Conservation (phyloP, 306 rosid species). For the Erythrophleum fordii region DNA sequence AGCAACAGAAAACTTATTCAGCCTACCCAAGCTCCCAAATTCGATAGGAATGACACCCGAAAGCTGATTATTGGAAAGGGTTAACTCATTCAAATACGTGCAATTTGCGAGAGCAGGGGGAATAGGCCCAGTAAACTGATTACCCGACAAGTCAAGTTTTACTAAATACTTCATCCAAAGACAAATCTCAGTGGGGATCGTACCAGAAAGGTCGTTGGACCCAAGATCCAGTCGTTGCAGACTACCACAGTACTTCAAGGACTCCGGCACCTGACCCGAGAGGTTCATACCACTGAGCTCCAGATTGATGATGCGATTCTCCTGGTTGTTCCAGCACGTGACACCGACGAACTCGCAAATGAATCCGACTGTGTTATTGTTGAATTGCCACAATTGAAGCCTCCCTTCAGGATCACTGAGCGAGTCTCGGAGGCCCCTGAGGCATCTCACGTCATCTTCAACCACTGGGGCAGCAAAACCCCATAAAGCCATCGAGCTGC, state of each 20-base stretch:
- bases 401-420: constrained; percentile 37
- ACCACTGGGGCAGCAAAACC: constrained; percentile 34
- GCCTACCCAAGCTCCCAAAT: constrained; percentile 59
- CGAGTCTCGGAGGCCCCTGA: constrained; percentile 48
- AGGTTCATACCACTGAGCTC: constrained; percentile 56
- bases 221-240: constrained; percentile 71
- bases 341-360: constrained; percentile 73
- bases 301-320: constrained; percentile 66
- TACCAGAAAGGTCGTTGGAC: constrained; percentile 50
- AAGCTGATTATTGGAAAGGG: constrained; percentile 56
- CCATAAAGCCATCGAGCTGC: constrained; percentile 17
- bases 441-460: constrained; percentile 71
- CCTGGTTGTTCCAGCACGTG: constrained; percentile 72
- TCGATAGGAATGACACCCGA: constrained; percentile 70
- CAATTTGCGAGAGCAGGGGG: constrained; percentile 62
- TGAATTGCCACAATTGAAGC: constrained; percentile 64
- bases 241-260: constrained; percentile 65
- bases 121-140: constrained; percentile 57
- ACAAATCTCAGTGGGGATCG: constrained; percentile 70
- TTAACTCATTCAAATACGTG: constrained; percentile 60
- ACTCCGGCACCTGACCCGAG: constrained; percentile 61
- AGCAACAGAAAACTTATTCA: constrained; percentile 67
- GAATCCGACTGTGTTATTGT: constrained; percentile 63
- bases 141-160: constrained; percentile 61
- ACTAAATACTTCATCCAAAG: constrained; percentile 71